Evolutionary conservation across 1,284 basidiomycete species (phyloP), one percentile per base, ranked within the genome.

Genomic region (Sparassis latifolia): DNA sequence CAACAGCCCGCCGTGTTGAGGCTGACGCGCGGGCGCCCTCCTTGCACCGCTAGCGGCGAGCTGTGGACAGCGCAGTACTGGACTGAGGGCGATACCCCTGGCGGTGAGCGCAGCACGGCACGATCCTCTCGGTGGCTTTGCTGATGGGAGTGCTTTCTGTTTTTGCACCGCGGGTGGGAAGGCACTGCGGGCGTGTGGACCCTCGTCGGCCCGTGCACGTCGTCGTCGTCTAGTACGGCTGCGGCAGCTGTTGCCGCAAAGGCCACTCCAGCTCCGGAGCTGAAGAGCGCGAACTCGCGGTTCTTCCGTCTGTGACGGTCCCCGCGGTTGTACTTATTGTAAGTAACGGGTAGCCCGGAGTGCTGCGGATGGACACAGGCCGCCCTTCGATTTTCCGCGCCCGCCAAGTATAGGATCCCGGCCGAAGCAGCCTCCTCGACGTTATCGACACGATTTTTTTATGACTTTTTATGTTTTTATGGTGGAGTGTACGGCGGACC

Each of bases 11-110:
- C 49, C 49, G 43, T 57, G 55, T 56, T 59, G 55, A 57, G 49
- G 46, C 45, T 29, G 41, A 29, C 33, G 10, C 40, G 40, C 44
- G 10, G 27, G 32, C 32, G 32, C 20, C 20, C 20, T 20, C 20
- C 48, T 45, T 47, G 44, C 31, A 38, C 29, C 48, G 48, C 33
- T 52, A 68, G 66, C 51, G 73, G 72, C 27, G 65, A 77, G 54
- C 62, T 77, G 37, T 79, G 75, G 74, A 76, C 73, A 39, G 75
- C 76, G 10, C 66, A 72, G 52, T 78, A 78, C 78, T 84, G 80
- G 80, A 80, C 79, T 20, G 66, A 79, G 59, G 73, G 66, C 43
- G 80, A 82, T 56, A 73, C 66, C 42, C 80, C 80, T 10, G 77
- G 77, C 52, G 74, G 75, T 69, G 50, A 51, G 64, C 20, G 20